Evolutionary conservation across 2,329 filamentous ascomycete species (phyloP), one percentile per base, ranked within the genome.

Genomic region (Aureobasidium sp.): DNA sequence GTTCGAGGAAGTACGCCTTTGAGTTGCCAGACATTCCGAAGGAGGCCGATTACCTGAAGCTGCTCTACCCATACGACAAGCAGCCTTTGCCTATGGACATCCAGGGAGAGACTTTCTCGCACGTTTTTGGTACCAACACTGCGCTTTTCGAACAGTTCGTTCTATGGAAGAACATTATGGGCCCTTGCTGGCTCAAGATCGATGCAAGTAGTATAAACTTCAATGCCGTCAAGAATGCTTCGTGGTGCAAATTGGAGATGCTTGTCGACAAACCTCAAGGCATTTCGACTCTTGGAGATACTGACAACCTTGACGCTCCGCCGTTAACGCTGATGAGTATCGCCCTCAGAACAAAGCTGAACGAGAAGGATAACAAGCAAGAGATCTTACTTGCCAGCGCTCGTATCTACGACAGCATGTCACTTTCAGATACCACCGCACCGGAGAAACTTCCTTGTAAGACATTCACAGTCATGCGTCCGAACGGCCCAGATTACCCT

Each of bases 111-210:
- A 97, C 94, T 0, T 99, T 93, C 72, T 97, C 93, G 1, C 90
- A 90, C 67, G 87, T 96, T 27, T 99, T 99, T 68, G 94, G 95
- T 32, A 88, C 89, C 62, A 96, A 94, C 73, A 99, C 94, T 0
- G 86, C 90, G 1, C 81, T 99, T 0, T 99, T 99, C 69, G 94
- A 99, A 75, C 94, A 99, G 69, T 99, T 99, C 71, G 94, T 99
- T 24, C 82, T 99, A 5, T 97, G 92, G 89, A 97, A 97, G 78
- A 96, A 96, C 71, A 90, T 99, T 69, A 99, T 97, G 93, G 94
- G 94, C 1, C 94, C 94, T 34, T 97, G 94, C 74, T 99, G 94
- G 94, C 83, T 99, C 50, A 92, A 88, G 71, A 94, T 99, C 61
- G 84, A 92, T 67, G 53, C 26, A 36, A 44, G n/a, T 13, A 87